A percentile compares a stretch with the other conserved stretches of the same genome.
Conservation (phyloP, 495 filamentous ascomycete genomes). For the Hypoxylon perforatum region DNA sequence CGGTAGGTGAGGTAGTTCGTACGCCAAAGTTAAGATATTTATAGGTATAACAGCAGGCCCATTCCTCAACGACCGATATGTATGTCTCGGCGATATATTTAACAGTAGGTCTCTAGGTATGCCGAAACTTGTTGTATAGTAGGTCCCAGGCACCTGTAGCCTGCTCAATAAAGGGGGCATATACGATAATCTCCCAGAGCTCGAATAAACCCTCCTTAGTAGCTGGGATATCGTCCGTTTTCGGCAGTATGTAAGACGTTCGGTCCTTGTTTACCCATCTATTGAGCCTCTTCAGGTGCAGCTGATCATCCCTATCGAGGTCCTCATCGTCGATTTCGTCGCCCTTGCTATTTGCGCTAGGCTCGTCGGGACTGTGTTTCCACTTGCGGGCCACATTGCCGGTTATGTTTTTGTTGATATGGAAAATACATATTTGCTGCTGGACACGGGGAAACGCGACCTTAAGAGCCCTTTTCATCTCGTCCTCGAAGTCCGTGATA, state of each 20-base stretch:
- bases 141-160: background rate
- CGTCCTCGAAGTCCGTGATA: background rate
- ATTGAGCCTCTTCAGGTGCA: background rate
- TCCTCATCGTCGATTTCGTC: background rate
- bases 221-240: background rate
- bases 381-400: background rate
- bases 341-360: background rate
- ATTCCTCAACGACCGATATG: background rate
- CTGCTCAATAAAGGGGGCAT: background rate
- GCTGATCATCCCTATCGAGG: background rate
- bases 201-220: background rate
- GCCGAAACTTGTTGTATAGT: background rate
- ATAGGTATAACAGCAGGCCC: background rate
- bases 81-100: background rate
- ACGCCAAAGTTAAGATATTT: background rate
- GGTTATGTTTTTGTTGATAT: conserved; percentile 1
- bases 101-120: background rate
- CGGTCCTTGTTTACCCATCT: background rate
- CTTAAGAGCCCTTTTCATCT: background rate
- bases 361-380: background rate
- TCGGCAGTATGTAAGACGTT: background rate
- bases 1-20: background rate
- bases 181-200: background rate
- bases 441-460: background rate
- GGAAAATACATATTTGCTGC: background rate